Percentiles rank a stretch among this genome's conserved stretches.
Evolutionary conservation across 1,139 yeast species (phyloP).

Genomic region (Magnusiomyces magnusii): DNA sequence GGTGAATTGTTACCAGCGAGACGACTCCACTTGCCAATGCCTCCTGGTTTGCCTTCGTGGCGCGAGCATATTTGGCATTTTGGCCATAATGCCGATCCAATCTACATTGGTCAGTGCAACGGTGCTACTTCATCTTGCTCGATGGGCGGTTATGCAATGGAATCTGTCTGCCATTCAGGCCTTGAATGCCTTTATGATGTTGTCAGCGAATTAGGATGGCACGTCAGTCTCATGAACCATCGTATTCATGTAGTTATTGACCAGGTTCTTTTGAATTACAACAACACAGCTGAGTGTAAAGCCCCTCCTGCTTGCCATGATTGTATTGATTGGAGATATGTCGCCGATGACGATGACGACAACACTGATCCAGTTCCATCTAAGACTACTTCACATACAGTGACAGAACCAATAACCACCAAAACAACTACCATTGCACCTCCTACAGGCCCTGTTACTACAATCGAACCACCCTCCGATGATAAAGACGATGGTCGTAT

Average conservation of each 20-base stretch:
- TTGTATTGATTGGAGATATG: slow-evolving; percentile 87
- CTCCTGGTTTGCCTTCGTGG: slow-evolving; percentile 80
- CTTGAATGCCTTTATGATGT: slow-evolving; percentile 83
- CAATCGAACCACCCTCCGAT: slow-evolving; percentile 13
- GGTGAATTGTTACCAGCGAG: slow-evolving; percentile 81
- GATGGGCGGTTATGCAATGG: slow-evolving; percentile 96
- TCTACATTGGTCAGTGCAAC: slow-evolving; percentile 92
- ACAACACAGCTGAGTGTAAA: slow-evolving; percentile 66
- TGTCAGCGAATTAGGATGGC: slow-evolving; percentile 87
- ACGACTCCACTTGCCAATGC: slow-evolving; percentile 82
- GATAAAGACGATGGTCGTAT: slow-evolving; percentile 11
- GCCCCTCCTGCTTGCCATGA: slow-evolving; percentile 72
- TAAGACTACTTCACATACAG: background rate
- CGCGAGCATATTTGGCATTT: slow-evolving; percentile 88
- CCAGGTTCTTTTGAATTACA: slow-evolving; percentile 62
- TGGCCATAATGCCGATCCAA: slow-evolving; percentile 97
- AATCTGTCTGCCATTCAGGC: slow-evolving; percentile 92
- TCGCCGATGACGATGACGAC: slow-evolving; percentile 35
- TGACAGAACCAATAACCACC: background rate
- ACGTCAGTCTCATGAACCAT: slow-evolving; percentile 79
- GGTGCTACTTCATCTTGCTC: slow-evolving; percentile 91
- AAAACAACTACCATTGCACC: slow-evolving; percentile 6
- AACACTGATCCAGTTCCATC: slow-evolving; percentile 7
- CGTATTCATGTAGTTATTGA: slow-evolving; percentile 89
- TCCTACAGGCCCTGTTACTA: slow-evolving; percentile 9